Evolutionary conservation across 1,139 yeast species (phyloP).

Genomic region (Yamadazyma atlantica): DNA sequence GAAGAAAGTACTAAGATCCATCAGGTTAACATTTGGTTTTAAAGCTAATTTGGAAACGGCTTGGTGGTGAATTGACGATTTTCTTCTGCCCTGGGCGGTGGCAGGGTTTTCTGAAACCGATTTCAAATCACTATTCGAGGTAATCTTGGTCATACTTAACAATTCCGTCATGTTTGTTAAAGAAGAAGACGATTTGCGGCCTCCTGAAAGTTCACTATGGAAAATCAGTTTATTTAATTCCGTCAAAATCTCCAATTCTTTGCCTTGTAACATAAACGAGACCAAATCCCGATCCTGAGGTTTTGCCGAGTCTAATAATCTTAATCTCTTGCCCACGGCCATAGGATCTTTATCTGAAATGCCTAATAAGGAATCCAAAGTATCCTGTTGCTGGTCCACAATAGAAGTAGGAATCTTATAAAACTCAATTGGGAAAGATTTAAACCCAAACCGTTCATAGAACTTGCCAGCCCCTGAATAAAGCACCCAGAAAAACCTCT

Average conservation of each 20-base stretch:
- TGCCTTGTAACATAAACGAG: conserved; percentile 31
- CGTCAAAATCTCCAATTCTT: conserved; percentile 38
- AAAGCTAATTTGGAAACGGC: conserved; percentile 33
- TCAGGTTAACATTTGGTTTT: conserved; percentile 26
- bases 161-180: conserved; percentile 31
- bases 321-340: conserved; percentile 29
- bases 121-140: conserved; percentile 25
- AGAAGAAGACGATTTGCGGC: conserved; percentile 36
- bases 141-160: conserved; percentile 23
- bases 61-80: conserved; percentile 26
- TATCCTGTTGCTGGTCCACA: conserved; percentile 19
- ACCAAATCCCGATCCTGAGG: conserved; percentile 33
- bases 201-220: conserved; percentile 37
- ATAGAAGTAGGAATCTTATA: conserved; percentile 31
- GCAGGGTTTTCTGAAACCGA: conserved; percentile 20
- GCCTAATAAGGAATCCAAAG: conserved; percentile 23
- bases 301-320: conserved; percentile 25
- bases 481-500: conserved; percentile 39
- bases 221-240: conserved; percentile 36
- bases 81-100: too few relatives aligned
- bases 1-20: conserved; percentile 8
- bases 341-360: conserved; percentile 11
- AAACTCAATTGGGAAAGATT: conserved; percentile 35
- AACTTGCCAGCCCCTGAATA: conserved; percentile 36
- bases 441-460: conserved; percentile 42